Evolutionary conservation across 2,329 filamentous ascomycete genomes (phyloP).

Genomic region (Epichloe uncinata): DNA sequence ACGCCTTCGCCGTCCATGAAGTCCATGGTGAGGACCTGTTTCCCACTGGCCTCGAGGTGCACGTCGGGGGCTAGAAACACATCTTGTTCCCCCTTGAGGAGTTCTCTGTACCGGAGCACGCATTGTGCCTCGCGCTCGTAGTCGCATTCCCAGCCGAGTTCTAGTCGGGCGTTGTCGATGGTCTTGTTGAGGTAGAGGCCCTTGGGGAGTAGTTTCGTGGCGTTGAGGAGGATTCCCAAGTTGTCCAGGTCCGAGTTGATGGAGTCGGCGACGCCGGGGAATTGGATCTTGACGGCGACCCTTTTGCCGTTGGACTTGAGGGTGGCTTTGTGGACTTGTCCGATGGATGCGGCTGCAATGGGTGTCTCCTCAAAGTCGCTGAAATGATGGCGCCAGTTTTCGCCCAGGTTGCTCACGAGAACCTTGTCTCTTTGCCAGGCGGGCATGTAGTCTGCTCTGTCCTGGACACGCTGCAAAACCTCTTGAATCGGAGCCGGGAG

Average conservation of each 20-base stretch:
- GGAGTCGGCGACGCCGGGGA: constrained; percentile 87
- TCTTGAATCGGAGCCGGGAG: constrained; percentile 76
- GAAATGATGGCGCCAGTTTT: constrained; percentile 76
- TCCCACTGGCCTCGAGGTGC: constrained; percentile 65
- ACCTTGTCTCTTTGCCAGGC: constrained; percentile 83
- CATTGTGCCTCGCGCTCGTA: constrained; percentile 81
- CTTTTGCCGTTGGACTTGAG: constrained; percentile 60
- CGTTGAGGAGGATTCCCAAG: constrained; percentile 76
- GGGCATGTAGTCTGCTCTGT: constrained; percentile 97
- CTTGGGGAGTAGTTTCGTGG: constrained; percentile 77
- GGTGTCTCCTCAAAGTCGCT: constrained; percentile 77
- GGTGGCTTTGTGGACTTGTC: constrained; percentile 81
- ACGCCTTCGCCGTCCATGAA: constrained; percentile 79
- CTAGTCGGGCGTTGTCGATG: constrained; percentile 83
- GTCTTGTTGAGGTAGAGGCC: constrained; percentile 94
- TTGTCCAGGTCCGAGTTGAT: constrained; percentile 97
- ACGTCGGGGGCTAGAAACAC: constrained; percentile 72
- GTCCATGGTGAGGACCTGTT: constrained; percentile 84
- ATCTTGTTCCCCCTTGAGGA: constrained; percentile 52
- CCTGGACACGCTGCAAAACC: constrained; percentile 87
- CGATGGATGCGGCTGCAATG: constrained; percentile 91
- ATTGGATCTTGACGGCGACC: constrained; percentile 95
- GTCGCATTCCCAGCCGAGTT: constrained; percentile 95
- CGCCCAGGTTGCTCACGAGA: constrained; percentile 61
- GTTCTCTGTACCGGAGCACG: constrained; percentile 58